Percentiles rank a stretch among this genome's conserved stretches.
These are phyloP conservation scores for Tetrastigma voinierianum DNA, from an alignment of 164 flowering plant genomes.

Conservation along the genomic window DNA sequence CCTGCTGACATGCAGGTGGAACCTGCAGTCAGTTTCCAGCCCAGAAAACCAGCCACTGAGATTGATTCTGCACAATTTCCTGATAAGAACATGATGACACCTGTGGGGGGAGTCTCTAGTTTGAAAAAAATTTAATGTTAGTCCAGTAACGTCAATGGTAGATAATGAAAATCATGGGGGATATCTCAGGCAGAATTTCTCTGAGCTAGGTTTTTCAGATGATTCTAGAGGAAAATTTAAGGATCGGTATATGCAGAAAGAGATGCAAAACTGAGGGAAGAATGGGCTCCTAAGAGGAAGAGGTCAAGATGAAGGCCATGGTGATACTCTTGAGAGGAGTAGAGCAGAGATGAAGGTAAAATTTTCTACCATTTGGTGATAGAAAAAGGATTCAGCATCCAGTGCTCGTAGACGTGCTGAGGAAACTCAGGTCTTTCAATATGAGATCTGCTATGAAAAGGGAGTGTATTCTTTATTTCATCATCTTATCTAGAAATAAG, in stretches of 20 bases:
- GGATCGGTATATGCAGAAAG: constrained; percentile 81
- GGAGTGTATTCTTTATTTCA: constrained; percentile 50
- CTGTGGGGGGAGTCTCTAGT: constrained; percentile 28
- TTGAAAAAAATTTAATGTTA: constrained; percentile 26
- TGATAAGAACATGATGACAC: constrained; percentile 23
- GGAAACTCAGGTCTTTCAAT: constrained; percentile 67
- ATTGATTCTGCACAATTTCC: constrained; percentile 30
- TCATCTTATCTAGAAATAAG: not conserved
- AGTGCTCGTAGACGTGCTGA: constrained; percentile 61
- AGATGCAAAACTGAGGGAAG: constrained; percentile 80
- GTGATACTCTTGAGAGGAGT: constrained; percentile 78
- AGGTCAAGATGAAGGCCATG: constrained; percentile 82
- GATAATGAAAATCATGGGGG: constrained; percentile 31
- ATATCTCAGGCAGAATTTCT: constrained; percentile 33
- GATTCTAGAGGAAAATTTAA: constrained; percentile 77
- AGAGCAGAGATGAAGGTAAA: constrained; percentile 79
- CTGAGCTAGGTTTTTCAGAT: constrained; percentile 47
- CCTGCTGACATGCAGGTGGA: constrained; percentile 42
- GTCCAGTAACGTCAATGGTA: constrained; percentile 27
- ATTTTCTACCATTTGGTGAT: constrained; percentile 56
- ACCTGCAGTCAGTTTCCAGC: constrained; percentile 23
- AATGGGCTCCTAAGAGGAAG: constrained; percentile 59
- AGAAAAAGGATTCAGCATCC: constrained; percentile 43
- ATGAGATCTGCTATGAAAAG: constrained; percentile 36
- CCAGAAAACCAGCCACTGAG: constrained; percentile 32